Percentiles rank a stretch among this genome's conserved stretches.
Conservation (phyloP, 2,329 filamentous ascomycete species). For the Diaporthe batatas region DNA sequence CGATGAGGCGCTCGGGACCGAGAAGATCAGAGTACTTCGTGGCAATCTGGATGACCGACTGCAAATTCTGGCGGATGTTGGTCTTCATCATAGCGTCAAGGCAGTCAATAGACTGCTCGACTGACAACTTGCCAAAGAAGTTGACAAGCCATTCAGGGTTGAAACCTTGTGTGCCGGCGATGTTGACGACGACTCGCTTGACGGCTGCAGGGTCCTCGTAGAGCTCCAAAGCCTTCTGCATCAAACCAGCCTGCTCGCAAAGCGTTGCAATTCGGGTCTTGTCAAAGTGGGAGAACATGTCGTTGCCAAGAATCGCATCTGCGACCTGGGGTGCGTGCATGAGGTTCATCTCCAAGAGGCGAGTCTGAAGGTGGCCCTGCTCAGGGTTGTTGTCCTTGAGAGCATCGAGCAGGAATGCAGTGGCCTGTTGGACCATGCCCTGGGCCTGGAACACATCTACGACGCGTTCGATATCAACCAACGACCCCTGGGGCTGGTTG, state of each 20-base stretch:
- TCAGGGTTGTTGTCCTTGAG: constrained; percentile 95
- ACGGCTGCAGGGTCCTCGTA: constrained; percentile 91
- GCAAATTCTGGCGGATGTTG: constrained; percentile 97
- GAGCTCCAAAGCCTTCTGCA: constrained; percentile 90
- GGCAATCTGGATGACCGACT: constrained; percentile 93
- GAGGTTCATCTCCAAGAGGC: constrained; percentile 97
- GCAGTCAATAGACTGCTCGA: constrained; percentile 94
- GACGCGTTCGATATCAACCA: constrained; percentile 93
- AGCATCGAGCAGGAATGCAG: constrained; percentile 96
- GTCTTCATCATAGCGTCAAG: constrained; percentile 95
- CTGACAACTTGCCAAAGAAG: constrained; percentile 94
- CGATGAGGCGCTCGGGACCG: constrained; percentile 87
- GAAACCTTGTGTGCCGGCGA: constrained; percentile 85
- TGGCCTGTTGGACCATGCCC: constrained; percentile 97
- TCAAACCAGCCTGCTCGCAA: constrained; percentile 92
- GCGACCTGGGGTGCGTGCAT: constrained; percentile 97
- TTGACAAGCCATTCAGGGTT: constrained; percentile 90
- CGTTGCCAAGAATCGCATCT: constrained; percentile 96
- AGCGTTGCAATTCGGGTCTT: constrained; percentile 88
- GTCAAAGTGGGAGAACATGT: constrained; percentile 99
- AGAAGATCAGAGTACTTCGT: constrained; percentile 98
- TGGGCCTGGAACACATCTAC: constrained; percentile 99
- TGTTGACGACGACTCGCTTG: constrained; percentile 90
- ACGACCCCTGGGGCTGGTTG: constrained; percentile 86
- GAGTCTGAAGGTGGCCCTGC: constrained; percentile 92